Conservation (phyloP, 305 asterid genomes). For the Solanum hybrid region DNA sequence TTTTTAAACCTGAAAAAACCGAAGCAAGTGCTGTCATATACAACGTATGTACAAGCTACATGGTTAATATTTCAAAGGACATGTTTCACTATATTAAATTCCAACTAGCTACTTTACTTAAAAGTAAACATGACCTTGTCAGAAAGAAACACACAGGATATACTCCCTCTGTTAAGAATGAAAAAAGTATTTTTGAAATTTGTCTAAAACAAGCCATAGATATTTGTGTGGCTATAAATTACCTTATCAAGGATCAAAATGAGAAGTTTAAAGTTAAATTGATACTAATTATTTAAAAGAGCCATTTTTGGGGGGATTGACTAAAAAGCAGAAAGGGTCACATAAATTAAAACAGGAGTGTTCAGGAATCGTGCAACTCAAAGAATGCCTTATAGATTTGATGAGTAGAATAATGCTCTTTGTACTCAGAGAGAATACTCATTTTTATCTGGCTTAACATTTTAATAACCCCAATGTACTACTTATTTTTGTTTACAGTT, state of each 20-base stretch:
- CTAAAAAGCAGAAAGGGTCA: not conserved
- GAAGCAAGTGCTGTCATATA: conserved; percentile 5
- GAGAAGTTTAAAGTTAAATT: not conserved
- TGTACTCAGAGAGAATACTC: not conserved
- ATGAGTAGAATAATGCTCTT: not conserved
- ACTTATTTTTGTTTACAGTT: not conserved
- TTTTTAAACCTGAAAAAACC: conserved; percentile 63
- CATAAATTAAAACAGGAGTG: not conserved
- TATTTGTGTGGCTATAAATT: not conserved
- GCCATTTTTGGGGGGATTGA: not conserved
- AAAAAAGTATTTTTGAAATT: not conserved
- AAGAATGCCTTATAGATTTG: not conserved
- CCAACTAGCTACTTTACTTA: not conserved
- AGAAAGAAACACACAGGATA: not conserved
- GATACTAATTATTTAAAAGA: not conserved
- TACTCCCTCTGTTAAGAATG: not conserved
- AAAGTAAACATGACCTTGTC: not conserved
- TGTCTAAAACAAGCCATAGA: not conserved
- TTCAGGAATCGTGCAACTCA: not conserved
- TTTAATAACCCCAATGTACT: not conserved
- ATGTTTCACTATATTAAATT: not conserved
- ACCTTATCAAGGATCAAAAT: not conserved
- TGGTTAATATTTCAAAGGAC: not conserved
- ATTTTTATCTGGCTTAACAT: not conserved
- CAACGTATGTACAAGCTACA: not conserved